Evolutionary conservation across 768 basidiomycete species (phyloP).

Genomic region (Cystofilobasidium macerans): DNA sequence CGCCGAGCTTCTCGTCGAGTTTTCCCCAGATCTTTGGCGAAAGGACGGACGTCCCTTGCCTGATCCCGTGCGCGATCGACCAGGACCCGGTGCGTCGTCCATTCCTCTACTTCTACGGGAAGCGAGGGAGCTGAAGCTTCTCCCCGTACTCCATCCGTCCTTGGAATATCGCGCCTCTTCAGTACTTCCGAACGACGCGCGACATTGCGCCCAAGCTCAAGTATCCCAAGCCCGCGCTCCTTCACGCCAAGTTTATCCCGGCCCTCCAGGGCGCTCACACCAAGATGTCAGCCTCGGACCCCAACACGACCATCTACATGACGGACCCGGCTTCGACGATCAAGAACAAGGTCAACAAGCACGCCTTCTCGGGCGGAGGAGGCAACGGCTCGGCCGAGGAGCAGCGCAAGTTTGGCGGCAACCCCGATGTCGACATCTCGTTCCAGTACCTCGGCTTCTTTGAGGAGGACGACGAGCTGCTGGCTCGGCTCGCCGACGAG

Average conservation of each 20-base stretch:
- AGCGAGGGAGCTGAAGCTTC: too few relatives aligned
- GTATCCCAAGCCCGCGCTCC: slow-evolving; percentile 83
- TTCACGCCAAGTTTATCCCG: slow-evolving; percentile 97
- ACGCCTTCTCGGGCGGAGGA: slow-evolving; percentile 85
- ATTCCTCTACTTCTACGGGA: not conserved
- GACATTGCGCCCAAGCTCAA: slow-evolving; percentile 89
- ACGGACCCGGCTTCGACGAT: slow-evolving; percentile 82
- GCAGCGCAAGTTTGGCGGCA: slow-evolving; percentile 72
- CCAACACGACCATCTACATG: slow-evolving; percentile 92
- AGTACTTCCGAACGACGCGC: slow-evolving; percentile 94
- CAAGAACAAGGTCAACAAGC: slow-evolving; percentile 91
- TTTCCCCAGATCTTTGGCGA: slow-evolving; percentile 96
- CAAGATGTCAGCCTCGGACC: slow-evolving; percentile 96
- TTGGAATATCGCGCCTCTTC: too few relatives aligned
- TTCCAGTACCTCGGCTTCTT: slow-evolving; percentile 95
- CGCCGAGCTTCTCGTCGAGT: slow-evolving; percentile 93
- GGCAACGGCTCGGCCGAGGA: slow-evolving; percentile 77
- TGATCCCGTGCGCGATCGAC: slow-evolving; percentile 98
- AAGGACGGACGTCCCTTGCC: slow-evolving; percentile 66
- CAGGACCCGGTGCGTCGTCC: slow-evolving; percentile 41
- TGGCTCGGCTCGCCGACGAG: slow-evolving; percentile 70
- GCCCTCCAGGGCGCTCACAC: slow-evolving; percentile 95
- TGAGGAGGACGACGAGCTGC: slow-evolving; percentile 84
- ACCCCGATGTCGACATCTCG: slow-evolving; percentile 87
- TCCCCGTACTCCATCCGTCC: too few relatives aligned